Percentiles rank a stretch among this genome's conserved stretches.
These are phyloP conservation scores for Saturnispora halmiae DNA, from an alignment of 805 yeast species.

Conservation along the genomic window DNA sequence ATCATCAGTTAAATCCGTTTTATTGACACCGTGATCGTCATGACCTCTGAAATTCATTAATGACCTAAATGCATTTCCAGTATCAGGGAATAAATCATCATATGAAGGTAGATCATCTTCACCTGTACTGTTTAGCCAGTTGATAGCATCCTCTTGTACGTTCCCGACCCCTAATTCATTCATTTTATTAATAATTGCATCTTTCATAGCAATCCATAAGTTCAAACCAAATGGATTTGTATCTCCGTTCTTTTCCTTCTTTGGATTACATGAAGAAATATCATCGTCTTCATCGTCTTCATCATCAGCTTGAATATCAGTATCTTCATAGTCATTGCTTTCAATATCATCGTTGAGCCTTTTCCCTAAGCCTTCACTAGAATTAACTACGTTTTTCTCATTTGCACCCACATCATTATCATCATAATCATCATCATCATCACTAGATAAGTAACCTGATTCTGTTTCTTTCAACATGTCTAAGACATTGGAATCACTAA, in stretches of 20 bases:
- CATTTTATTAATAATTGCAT: conserved; percentile 18
- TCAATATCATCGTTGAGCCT: too few relatives aligned
- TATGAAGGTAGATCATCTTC: conserved; percentile 51
- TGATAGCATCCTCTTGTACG: conserved; percentile 5
- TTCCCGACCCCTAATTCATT: conserved; percentile 10
- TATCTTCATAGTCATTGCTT: conserved; percentile 9
- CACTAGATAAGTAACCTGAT: conserved; percentile 10
- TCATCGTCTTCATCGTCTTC: conserved; percentile 12
- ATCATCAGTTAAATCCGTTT: neutral
- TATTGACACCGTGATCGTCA: conserved; percentile 13
- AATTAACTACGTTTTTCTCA: too few relatives aligned
- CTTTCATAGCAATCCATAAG: conserved; percentile 27
- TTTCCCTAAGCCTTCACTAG: too few relatives aligned
- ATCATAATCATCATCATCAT: conserved; percentile 7
- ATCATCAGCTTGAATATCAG: conserved; percentile 9
- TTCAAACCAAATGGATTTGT: conserved; percentile 20
- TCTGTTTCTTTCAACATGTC: conserved; percentile 24
- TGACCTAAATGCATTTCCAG: conserved; percentile 26
- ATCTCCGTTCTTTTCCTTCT: neutral
- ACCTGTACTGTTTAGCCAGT: neutral
- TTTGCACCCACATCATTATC: neutral
- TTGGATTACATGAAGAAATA: neutral
- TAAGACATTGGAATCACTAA: conserved; percentile 33
- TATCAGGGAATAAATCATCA: conserved; percentile 63
- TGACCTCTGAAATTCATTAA: conserved; percentile 25